phyloP scores from a whole-genome alignment of 2,329 filamentous ascomycete species.

The Emergomyces orientalis region DNA sequence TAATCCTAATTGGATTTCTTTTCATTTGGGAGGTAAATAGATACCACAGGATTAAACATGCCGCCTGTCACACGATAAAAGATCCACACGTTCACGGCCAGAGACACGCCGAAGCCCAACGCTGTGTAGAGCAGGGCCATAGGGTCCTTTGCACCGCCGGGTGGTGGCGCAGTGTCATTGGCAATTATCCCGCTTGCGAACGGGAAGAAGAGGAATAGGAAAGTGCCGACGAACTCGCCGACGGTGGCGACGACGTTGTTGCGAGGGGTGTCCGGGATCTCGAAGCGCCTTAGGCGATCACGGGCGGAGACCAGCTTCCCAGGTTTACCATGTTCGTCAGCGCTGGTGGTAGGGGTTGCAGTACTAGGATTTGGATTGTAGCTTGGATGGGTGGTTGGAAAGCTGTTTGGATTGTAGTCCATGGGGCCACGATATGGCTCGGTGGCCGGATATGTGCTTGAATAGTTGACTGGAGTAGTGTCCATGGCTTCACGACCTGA shows the following conservation, averaged over 20 bases:
- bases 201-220: constrained; percentile 43
- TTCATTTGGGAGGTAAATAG: constrained; percentile 9
- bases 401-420: no score
- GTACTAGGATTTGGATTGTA: not conserved
- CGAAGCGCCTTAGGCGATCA: not conserved
- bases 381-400: no score
- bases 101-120: constrained; percentile 38
- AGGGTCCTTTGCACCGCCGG: constrained; percentile 29
- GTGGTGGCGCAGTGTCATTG: constrained; percentile 28
- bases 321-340: not conserved
- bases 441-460: no score
- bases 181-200: constrained; percentile 41
- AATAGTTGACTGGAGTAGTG: not conserved
- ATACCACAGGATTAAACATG: constrained; percentile 43
- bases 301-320: not conserved
- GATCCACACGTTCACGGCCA: constrained; percentile 47
- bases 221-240: constrained; percentile 46
- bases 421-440: no score
- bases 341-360: not conserved
- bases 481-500: not conserved
- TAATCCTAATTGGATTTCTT: not conserved
- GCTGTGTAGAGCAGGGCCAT: constrained; percentile 35
- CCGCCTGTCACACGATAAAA: constrained; percentile 46
- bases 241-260: constrained; percentile 40
- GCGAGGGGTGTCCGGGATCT: constrained; percentile 19